Percentiles rank a stretch among this genome's conserved stretches.
phyloP scores from a whole-genome alignment of 352 stramenopile species.

The Hyaloperonospora arabidopsidis region DNA sequence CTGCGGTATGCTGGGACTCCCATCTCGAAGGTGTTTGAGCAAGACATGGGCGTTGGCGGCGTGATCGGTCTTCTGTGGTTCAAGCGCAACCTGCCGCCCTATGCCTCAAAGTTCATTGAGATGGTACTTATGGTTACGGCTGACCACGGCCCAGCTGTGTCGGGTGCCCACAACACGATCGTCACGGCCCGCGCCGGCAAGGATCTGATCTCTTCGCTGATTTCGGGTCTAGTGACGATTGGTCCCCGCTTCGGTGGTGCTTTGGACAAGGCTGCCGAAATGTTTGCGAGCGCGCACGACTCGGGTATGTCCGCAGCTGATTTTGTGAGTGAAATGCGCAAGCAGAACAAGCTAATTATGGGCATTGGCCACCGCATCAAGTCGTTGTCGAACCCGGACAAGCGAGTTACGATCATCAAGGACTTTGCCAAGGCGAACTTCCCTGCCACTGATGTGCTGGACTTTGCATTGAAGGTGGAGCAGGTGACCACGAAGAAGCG shows the following conservation, averaged over 20 bases:
- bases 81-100: conserved; percentile 83
- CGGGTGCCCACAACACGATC: conserved; percentile 96
- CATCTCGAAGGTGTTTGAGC: conserved; percentile 92
- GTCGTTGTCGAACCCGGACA: conserved; percentile 92
- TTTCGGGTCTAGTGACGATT: conserved; percentile 94
- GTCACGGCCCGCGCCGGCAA: conserved; percentile 91
- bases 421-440: conserved; percentile 93
- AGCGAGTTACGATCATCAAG: conserved; percentile 94
- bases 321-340: conserved; percentile 93
- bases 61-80: conserved; percentile 95
- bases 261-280: conserved; percentile 89
- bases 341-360: conserved; percentile 95
- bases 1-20: conserved; percentile 91
- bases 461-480: conserved; percentile 94
- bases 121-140: conserved; percentile 97
- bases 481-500: conserved; percentile 96
- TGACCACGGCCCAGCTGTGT: conserved; percentile 94
- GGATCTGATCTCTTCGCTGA: conserved; percentile 94
- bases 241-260: conserved; percentile 93
- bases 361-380: conserved; percentile 96
- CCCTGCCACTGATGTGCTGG: conserved; percentile 87
- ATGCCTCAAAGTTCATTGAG: conserved; percentile 94
- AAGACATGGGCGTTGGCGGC: conserved; percentile 91
- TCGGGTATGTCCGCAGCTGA: conserved; percentile 77
- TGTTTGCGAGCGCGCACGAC: conserved; percentile 89